These are phyloP conservation scores for Vickermania ingenoplastis DNA, from an alignment of 208 protist genomes.

Conservation along the genomic window DNA sequence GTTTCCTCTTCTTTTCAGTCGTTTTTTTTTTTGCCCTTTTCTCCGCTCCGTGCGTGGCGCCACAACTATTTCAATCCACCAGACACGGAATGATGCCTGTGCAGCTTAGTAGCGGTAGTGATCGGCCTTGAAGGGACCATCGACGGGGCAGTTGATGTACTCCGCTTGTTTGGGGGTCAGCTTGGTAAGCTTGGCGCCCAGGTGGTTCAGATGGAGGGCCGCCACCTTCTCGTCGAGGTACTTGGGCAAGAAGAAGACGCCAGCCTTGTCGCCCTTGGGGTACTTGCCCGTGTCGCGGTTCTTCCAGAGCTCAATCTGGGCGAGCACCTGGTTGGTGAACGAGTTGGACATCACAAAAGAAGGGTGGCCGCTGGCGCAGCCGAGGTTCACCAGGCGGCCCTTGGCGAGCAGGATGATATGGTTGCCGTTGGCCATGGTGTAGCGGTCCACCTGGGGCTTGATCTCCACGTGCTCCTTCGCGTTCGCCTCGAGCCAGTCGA, in stretches of 20 bases:
- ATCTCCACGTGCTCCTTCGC: slow-evolving; percentile 94
- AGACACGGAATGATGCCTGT: not conserved
- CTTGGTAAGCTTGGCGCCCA: slow-evolving; percentile 96
- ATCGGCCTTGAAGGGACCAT: slow-evolving; percentile 98
- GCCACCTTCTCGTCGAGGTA: slow-evolving; percentile 99
- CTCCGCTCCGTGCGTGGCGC: not conserved
- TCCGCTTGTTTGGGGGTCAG: slow-evolving; percentile 94
- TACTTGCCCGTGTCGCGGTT: slow-evolving; percentile 92
- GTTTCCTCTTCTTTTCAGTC: slow-evolving; percentile 10
- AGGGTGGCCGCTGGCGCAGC: slow-evolving; percentile 99
- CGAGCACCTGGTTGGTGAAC: slow-evolving; percentile 99
- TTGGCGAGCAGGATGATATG: slow-evolving; percentile 96
- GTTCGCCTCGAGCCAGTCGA: slow-evolving; percentile 89
- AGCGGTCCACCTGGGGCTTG: slow-evolving; percentile 99
- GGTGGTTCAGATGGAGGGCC: slow-evolving; percentile 94
- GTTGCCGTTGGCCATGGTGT: slow-evolving; percentile 90
- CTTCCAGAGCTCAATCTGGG: slow-evolving; percentile 98
- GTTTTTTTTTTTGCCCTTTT: slow-evolving; percentile 7
- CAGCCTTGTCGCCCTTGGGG: slow-evolving; percentile 75
- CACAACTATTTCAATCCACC: slow-evolving; percentile 1
- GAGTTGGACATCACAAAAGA: slow-evolving; percentile 99
- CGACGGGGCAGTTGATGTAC: slow-evolving; percentile 95
- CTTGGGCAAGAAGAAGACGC: slow-evolving; percentile 98
- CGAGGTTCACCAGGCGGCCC: slow-evolving; percentile 98
- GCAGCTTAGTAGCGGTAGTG: slow-evolving; percentile 98